phyloP scores from a whole-genome alignment of 2,329 filamentous ascomycete species.

The Claviceps fusiformis region DNA sequence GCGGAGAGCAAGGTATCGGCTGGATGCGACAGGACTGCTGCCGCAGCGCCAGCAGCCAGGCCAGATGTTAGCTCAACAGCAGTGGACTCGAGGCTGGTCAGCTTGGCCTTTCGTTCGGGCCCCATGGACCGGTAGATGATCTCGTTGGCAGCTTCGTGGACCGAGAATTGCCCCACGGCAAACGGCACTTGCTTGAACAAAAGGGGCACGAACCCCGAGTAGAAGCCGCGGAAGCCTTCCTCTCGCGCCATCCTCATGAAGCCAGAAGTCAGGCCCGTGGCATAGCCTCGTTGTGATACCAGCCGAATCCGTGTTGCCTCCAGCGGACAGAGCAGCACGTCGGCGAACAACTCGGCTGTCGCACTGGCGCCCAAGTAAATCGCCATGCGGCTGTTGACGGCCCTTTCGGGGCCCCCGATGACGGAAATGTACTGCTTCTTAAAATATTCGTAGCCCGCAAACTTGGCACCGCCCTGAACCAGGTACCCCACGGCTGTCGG shows the following conservation, averaged over 20 bases:
- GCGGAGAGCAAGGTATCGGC: conserved; percentile 53
- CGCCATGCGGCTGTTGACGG: conserved; percentile 31
- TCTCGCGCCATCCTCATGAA: conserved; percentile 63
- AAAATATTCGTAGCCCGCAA: conserved; percentile 89
- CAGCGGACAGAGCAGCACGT: conserved; percentile 77
- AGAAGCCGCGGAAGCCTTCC: conserved; percentile 72
- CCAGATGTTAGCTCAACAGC: conserved; percentile 76
- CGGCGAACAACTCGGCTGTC: conserved; percentile 57
- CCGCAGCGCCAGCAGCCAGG: conserved; percentile 76
- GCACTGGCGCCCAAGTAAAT: conserved; percentile 64
- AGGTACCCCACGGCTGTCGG: conserved; percentile 81
- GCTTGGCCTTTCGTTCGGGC: conserved; percentile 47
- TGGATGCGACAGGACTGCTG: conserved; percentile 78
- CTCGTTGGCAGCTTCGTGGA: conserved; percentile 80
- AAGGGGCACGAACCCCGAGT: conserved; percentile 79
- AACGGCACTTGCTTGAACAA: conserved; percentile 86
- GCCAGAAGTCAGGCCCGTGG: conserved; percentile 54
- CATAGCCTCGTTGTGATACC: conserved; percentile 69
- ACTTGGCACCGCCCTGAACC: conserved; percentile 81
- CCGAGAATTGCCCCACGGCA: conserved; percentile 88
- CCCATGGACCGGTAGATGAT: conserved; percentile 58
- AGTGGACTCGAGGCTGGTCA: conserved; percentile 61
- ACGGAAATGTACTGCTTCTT: conserved; percentile 72
- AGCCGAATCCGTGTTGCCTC: conserved; percentile 71
- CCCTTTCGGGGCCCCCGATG: conserved; percentile 38